Evolutionary conservation across 257 asterid genomes (phyloP), one percentile per base, ranked within the genome.

Genomic region (Salvia rosmarinus): DNA sequence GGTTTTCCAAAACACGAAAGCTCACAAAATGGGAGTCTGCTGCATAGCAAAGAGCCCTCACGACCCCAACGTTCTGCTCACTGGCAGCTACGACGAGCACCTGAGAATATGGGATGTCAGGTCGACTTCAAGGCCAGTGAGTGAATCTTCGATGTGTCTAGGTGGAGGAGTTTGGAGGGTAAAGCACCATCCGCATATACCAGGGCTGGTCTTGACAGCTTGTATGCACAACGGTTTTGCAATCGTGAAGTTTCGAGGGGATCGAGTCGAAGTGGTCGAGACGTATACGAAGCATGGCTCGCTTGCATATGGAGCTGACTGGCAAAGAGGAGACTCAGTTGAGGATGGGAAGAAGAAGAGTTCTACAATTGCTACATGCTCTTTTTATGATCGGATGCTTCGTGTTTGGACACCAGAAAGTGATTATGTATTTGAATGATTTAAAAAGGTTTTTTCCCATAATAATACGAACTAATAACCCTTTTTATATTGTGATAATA

Each of bases 81-180:
- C 96, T 0, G 96, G 98, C 23, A 82, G 96, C 86, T 94, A 94
- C 34, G 98, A 94, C 54, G 98, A 94, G 70, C 50, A 72, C 78
- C 80, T 94, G 4, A 80, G 98, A 80, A 64, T 88, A 73, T 94
- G 98, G 97, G 98, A 94, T 70, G 80, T 87, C 16, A 80, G 98
- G 80, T 87, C 96, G 54, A 84, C 70, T 42, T 83, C 90, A 23
- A 77, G 19, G 68, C 97, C 96, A 0, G 75, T 87, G 47, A 66
- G 69, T 20, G 91, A 86, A 66, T 71, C 82, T 49, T 85, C 95
- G 0, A 74, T 86, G 30, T 40, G 84, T 75, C 74, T 90, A 9
- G 92, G 95, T 17, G 98, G 96, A 17, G 97, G 98, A 47, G 97
- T 93, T 56, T 90, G 98, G 97, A 89, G 98, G 83, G 77, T 90